Conservation (phyloP, 208 protist genomes). For the Trypanosoma theileri region DNA sequence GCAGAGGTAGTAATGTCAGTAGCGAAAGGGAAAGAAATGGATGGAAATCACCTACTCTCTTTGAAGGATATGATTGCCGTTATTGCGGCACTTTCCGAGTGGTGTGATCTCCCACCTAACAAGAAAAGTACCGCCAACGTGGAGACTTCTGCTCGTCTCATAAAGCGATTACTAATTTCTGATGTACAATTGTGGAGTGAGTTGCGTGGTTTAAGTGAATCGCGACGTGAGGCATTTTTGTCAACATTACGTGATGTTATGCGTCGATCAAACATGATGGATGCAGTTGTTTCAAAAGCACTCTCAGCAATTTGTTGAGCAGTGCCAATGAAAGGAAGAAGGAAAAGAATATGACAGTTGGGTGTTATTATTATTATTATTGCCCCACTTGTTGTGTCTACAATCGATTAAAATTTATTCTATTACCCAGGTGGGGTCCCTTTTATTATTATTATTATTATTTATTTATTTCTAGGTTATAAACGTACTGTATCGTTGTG, state of each 20-base stretch:
- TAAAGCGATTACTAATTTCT: conserved; percentile 59
- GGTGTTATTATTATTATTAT: neutral
- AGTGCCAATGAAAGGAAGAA: neutral
- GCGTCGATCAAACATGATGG: conserved; percentile 37
- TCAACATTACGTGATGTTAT: conserved; percentile 48
- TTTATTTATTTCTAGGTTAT: too few species aligned
- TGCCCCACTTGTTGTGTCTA: conserved; percentile 2
- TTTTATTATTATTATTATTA: too few species aligned
- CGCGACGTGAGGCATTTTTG: conserved; percentile 43
- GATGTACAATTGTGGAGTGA: conserved; percentile 52
- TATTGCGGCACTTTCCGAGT: conserved; percentile 30
- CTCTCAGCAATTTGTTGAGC: conserved; percentile 17
- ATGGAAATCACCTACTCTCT: conserved; percentile 3
- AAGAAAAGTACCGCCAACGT: conserved; percentile 22
- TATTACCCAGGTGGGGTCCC: too few species aligned
- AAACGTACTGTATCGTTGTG: too few species aligned
- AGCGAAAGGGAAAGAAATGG: neutral
- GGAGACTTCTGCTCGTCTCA: conserved; percentile 31
- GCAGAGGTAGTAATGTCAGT: neutral
- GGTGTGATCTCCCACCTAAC: conserved; percentile 16
- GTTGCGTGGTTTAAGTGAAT: conserved; percentile 33
- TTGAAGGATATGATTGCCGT: conserved; percentile 23
- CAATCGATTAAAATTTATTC: too few species aligned
- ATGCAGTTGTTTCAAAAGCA: conserved; percentile 34
- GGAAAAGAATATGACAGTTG: neutral